Evolutionary conservation across 192 early-diverging fungal genomes (phyloP), one percentile per base, ranked within the genome.

Genomic region (Coemansia sp.): DNA sequence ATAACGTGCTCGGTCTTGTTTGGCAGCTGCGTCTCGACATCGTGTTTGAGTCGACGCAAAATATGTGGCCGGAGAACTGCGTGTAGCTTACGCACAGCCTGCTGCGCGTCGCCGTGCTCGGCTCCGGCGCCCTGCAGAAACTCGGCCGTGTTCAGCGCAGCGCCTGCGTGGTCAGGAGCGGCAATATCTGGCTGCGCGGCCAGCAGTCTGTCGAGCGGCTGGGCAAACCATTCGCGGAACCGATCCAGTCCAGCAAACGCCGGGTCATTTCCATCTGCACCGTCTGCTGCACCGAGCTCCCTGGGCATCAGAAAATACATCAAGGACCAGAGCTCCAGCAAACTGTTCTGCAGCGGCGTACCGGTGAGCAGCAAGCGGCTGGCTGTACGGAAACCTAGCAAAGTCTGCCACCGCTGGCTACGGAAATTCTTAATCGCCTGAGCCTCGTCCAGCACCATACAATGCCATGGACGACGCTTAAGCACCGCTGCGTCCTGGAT

Each of bases 351-450:
- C 59, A 99, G 84, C 17, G 97, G 97, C 28, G 97, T 99, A 28
- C 94, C 97, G 0, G 97, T 99, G 49, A 99, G 94, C 42, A 99
- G 75, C 3, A 99, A 76, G 2, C 97, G 89, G 60, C 94, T 93
- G 22, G 83, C 75, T 8, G 92, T 92, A 32, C 85, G 66, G 69
- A 96, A 96, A 7, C 87, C 85, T 59, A 88, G 88, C 25, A 99
- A 76, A 16, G 90, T 90, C 78, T 96, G 91, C 74, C 95, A 91
- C 7, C 96, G 82, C 72, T 94, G 91, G 4, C 93, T 94, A 56
- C 91, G 90, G 11, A 88, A 86, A 75, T 97, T 99, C 71, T 99
- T 99, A 56, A 99, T 85, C 18, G 95, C 87, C 78, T 99, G 97
- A 16, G 96, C 97, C 82, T 99, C 97, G 68, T 99, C 97, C 0